Conservation (phyloP, 495 filamentous ascomycete genomes). For the Penicillium salamii region DNA sequence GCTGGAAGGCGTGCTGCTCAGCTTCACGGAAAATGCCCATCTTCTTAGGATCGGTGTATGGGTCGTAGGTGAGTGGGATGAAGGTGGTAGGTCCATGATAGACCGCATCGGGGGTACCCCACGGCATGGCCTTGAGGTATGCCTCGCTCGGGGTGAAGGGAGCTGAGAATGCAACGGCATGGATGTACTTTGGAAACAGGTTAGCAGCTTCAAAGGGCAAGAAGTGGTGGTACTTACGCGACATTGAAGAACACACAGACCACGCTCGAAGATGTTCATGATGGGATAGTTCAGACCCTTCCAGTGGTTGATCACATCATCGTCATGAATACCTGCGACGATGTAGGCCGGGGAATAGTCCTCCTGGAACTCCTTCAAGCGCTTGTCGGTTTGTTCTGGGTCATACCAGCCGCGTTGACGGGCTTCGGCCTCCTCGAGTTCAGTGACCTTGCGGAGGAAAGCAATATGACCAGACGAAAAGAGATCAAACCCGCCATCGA, state of each 20-base stretch:
- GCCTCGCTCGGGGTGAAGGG: constrained; percentile 76
- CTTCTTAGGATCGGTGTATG: constrained; percentile 73
- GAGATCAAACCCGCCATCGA: constrained; percentile 95
- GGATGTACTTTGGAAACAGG: constrained; percentile 63
- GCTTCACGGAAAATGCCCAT: constrained; percentile 79
- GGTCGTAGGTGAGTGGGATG: constrained; percentile 82
- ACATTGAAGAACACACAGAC: constrained; percentile 93
- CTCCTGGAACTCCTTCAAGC: constrained; percentile 55
- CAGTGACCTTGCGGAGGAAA: constrained; percentile 74
- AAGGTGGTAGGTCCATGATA: constrained; percentile 95
- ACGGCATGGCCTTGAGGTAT: constrained; percentile 74
- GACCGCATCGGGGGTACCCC: constrained; percentile 72
- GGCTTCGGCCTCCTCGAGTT: constrained; percentile 66
- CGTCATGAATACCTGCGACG: constrained; percentile 89
- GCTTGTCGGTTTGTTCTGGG: constrained; percentile 55
- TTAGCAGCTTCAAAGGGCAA: constrained; percentile 16
- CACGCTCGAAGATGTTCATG: constrained; percentile 98
- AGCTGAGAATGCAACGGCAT: constrained; percentile 82
- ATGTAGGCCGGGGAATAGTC: constrained; percentile 83
- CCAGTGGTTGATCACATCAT: constrained; percentile 89
- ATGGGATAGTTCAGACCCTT: constrained; percentile 98
- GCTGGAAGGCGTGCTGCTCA: constrained; percentile 68
- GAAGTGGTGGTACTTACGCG: constrained; percentile 53
- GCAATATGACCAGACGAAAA: constrained; percentile 97
- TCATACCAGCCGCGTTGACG: constrained; percentile 69